Base-by-base conservation (phyloP, 2,329 filamentous ascomycete genomes). In the Ceratocystis harringtonii region DNA sequence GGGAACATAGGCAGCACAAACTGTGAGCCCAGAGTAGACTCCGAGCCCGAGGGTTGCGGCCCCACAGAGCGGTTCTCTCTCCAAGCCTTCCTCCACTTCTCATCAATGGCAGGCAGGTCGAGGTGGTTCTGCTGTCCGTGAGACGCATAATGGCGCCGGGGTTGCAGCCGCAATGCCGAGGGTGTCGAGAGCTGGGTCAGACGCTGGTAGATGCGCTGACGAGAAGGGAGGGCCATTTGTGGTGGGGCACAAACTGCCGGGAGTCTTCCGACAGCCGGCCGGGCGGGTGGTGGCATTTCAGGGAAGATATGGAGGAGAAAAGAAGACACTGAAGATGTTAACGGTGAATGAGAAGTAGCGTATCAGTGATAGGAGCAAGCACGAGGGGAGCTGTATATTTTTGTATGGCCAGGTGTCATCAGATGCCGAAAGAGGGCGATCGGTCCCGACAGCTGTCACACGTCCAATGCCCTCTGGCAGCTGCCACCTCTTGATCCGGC, bases 1-100 rank as follows among this genome's bases (percentile, higher is more conserved):
- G 91, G 91, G 72, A 95, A 95, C 91, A 96, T 96, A 69, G 91
- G 87, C 64, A 95, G 79, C 68, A 95, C 84, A 73, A 92, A 95
- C 74, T 79, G 80, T 66, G 75, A 75, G 52, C 75, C 65, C 10
- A 55, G 62, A 30, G 62, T 25, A 15, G 64, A 44, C n/a, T 58
- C 66, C 15, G 64, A 44, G 2, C 66, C 66, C 5, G 64, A 62
- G 7, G 68, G 60, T 41, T 63, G 60, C 36, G 68, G 67, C 7
- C 66, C 64, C 32, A 32, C 17, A 3, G 62, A 64, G 6, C 70
- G 64, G 12, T 71, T 71, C 15, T 71, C 68, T 8, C 70, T 69
- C 80, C 81, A 83, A 68, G 70, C 73, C 52, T 74, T 71, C 2
- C 78, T 78, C 82, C 82, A 84, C 74, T 82, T 83, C 63, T 73